phyloP scores from a whole-genome alignment of 2,329 filamentous ascomycete genomes.

The Pseudopithomyces chartarum region DNA sequence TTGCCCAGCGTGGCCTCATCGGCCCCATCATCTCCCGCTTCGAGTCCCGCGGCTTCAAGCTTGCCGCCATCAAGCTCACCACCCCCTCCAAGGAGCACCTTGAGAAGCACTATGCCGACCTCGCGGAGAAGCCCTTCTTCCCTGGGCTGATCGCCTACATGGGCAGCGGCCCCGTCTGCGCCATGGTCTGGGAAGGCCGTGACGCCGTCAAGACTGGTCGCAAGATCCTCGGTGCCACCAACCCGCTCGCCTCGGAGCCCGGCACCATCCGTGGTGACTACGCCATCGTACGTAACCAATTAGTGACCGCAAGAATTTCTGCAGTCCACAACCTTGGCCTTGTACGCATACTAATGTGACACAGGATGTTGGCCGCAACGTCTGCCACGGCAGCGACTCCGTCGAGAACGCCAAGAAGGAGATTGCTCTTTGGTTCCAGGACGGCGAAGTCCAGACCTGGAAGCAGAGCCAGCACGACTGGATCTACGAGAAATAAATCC shows the following conservation, averaged over 20 bases:
- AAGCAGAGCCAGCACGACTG: constrained; percentile 85
- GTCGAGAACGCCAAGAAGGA: constrained; percentile 99
- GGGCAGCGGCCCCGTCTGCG: constrained; percentile 93
- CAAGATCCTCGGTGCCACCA: constrained; percentile 96
- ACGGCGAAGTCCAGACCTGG: constrained; percentile 82
- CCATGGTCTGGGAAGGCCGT: constrained; percentile 99
- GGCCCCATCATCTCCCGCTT: constrained; percentile 98
- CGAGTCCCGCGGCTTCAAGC: constrained; percentile 98
- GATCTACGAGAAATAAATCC: constrained; percentile 84
- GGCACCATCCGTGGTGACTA: constrained; percentile 98
- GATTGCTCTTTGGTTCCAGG: constrained; percentile 97
- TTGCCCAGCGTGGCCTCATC: constrained; percentile 84
- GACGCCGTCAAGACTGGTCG: constrained; percentile 99
- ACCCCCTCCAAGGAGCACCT: constrained; percentile 91
- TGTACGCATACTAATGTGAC: not conserved
- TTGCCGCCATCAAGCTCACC: constrained; percentile 94
- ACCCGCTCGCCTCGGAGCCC: constrained; percentile 90
- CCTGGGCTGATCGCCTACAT: constrained; percentile 93
- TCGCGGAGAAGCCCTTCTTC: constrained; percentile 97
- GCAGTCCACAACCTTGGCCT: not conserved
- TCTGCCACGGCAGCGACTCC: constrained; percentile 98
- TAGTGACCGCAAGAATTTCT: not conserved
- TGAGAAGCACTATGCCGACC: constrained; percentile 96
- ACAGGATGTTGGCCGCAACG: constrained; percentile 88
- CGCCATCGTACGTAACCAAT: constrained; percentile 64